These are phyloP conservation scores for Trametes gibbosa DNA, from an alignment of 768 basidiomycete species.

Conservation along the genomic window DNA sequence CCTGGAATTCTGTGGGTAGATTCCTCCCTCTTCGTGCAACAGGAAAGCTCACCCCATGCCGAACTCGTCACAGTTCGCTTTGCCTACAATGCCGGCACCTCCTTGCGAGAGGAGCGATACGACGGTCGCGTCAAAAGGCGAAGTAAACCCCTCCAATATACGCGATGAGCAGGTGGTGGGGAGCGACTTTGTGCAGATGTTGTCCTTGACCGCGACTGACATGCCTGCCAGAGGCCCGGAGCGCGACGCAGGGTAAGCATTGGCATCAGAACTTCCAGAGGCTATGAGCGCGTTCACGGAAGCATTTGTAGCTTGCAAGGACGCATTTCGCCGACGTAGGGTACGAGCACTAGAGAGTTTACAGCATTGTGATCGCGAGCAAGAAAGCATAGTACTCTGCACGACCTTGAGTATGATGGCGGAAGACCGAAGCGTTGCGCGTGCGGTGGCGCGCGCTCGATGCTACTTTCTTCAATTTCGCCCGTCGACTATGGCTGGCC, in stretches of 20 bases:
- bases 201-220: conserved; percentile 80
- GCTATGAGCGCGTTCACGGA: conserved; percentile 1
- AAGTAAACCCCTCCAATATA: conserved; percentile 69
- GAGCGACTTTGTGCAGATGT: conserved; percentile 67
- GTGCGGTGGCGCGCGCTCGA: too few species aligned
- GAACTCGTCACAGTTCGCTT: conserved; percentile 96
- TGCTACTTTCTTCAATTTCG: too few species aligned
- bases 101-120: conserved; percentile 56
- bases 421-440: too few species aligned
- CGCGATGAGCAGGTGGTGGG: conserved; percentile 77
- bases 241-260: conserved; percentile 7
- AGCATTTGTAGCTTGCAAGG: neutral
- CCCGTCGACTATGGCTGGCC: too few species aligned
- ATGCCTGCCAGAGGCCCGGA: conserved; percentile 31
- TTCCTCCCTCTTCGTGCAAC: neutral
- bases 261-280: neutral
- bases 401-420: too few species aligned
- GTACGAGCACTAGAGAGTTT: neutral
- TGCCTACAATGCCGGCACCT: conserved; percentile 78
- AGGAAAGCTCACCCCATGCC: conserved; percentile 81
- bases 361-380: neutral
- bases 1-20: conserved; percentile 34
- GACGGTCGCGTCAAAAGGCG: conserved; percentile 88
- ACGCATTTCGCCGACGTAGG: neutral
- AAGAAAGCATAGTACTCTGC: conserved; percentile 2